These are phyloP conservation scores for Botrytis aclada DNA, from an alignment of 2,329 filamentous ascomycete species.

Conservation along the genomic window DNA sequence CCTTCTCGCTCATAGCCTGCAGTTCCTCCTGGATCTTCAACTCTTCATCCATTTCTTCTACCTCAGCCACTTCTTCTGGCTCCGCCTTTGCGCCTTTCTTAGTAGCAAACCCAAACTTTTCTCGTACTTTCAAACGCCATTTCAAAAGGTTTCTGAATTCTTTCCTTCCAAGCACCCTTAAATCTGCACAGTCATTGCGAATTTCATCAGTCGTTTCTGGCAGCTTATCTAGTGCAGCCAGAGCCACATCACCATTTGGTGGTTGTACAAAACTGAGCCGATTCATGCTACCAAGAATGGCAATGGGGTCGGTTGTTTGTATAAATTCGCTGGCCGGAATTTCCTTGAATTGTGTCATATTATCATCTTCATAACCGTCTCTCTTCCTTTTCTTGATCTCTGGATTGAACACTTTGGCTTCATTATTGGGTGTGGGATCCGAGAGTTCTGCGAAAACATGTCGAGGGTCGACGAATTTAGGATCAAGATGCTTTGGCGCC, in stretches of 20 bases:
- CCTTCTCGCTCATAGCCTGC: conserved; percentile 75
- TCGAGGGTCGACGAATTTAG: conserved; percentile 83
- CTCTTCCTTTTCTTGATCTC: conserved; percentile 97
- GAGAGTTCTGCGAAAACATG: conserved; percentile 91
- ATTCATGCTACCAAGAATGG: conserved; percentile 83
- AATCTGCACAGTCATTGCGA: conserved; percentile 70
- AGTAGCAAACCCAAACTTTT: conserved; percentile 81
- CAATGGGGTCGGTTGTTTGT: conserved; percentile 87
- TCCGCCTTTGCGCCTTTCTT: conserved; percentile 52
- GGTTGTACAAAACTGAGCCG: conserved; percentile 77
- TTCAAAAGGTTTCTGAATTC: conserved; percentile 88
- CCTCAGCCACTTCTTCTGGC: conserved; percentile 65
- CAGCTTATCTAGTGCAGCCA: conserved; percentile 80
- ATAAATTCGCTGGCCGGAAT: conserved; percentile 88
- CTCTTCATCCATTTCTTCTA: conserved; percentile 93
- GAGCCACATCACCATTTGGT: conserved; percentile 77
- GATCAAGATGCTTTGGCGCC: conserved; percentile 89
- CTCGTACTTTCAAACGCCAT: conserved; percentile 86
- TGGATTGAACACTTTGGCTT: conserved; percentile 97
- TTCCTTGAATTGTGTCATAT: conserved; percentile 90
- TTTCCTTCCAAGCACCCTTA: conserved; percentile 88
- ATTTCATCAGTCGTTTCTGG: conserved; percentile 86
- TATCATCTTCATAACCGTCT: conserved; percentile 95
- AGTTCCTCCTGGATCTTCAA: conserved; percentile 85
- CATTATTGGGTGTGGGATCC: conserved; percentile 84